Percentiles rank a stretch among this genome's conserved stretches.
These are phyloP conservation scores for Penicillium frequentans DNA, from an alignment of 2,329 filamentous ascomycete species.

Conservation along the genomic window DNA sequence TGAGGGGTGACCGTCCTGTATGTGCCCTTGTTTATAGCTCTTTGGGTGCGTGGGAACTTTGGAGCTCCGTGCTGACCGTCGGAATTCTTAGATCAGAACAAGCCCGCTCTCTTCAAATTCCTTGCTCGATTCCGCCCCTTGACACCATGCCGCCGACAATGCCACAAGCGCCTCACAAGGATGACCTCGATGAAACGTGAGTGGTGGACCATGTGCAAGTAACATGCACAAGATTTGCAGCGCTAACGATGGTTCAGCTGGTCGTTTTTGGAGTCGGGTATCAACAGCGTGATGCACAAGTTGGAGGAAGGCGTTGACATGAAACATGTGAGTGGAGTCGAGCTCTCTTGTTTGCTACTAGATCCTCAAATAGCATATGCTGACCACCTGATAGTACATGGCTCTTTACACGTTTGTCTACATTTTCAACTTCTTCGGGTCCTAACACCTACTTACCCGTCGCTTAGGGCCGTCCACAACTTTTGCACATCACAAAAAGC, in stretches of 20 bases:
- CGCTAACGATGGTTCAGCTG: slow-evolving; percentile 59
- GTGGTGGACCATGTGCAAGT: slow-evolving; percentile 28
- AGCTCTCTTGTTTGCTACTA: neutral
- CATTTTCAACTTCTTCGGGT: slow-evolving; percentile 20
- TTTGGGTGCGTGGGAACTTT: no score
- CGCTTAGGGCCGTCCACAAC: slow-evolving; percentile 80
- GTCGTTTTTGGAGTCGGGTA: slow-evolving; percentile 83
- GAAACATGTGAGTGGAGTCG: slow-evolving; percentile 62
- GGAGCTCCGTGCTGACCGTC: neutral
- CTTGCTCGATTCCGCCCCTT: neutral
- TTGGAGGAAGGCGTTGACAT: slow-evolving; percentile 92
- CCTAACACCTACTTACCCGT: slow-evolving; percentile 9
- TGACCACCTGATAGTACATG: slow-evolving; percentile 68
- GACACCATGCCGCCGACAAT: slow-evolving; percentile 37
- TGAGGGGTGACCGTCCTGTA: neutral
- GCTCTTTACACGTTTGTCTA: slow-evolving; percentile 77
- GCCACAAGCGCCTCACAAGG: slow-evolving; percentile 53
- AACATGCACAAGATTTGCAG: neutral
- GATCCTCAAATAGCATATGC: slow-evolving; percentile 13
- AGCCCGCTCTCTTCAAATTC: neutral
- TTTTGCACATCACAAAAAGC: slow-evolving; percentile 99
- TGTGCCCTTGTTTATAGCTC: neutral
- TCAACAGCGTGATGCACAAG: slow-evolving; percentile 90
- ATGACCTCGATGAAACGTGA: slow-evolving; percentile 63
- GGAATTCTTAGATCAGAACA: neutral